Conservation (phyloP, 176 grass and related monocot species). For the Oryza australiensis region DNA sequence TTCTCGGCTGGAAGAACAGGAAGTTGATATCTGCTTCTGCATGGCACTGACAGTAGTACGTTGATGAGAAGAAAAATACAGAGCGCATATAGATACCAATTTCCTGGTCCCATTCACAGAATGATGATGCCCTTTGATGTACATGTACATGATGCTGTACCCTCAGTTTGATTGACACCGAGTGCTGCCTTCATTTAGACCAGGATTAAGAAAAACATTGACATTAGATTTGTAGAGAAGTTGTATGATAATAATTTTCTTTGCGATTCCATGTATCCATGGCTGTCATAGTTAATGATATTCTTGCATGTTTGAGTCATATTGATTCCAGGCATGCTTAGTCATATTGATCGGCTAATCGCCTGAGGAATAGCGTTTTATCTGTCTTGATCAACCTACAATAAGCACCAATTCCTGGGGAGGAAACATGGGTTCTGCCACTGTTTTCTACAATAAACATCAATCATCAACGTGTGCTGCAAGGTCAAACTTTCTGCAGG, state of each 20-base stretch:
- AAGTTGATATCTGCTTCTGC: slow-evolving; percentile 96
- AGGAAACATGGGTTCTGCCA: too few species aligned
- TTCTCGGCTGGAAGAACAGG: slow-evolving; percentile 91
- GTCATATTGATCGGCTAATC: neutral
- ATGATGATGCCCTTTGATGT: slow-evolving; percentile 26
- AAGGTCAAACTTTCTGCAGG: neutral
- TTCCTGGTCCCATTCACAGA: slow-evolving; percentile 28
- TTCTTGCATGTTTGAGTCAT: slow-evolving; percentile 14
- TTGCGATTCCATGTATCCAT: slow-evolving; percentile 18
- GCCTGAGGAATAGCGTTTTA: neutral
- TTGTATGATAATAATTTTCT: slow-evolving; percentile 50
- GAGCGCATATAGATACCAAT: slow-evolving; percentile 31
- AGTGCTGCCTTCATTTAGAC: slow-evolving; percentile 32
- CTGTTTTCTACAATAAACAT: too few species aligned
- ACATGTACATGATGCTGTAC: slow-evolving; percentile 54
- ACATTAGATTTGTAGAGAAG: slow-evolving; percentile 56
- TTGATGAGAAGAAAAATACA: slow-evolving; percentile 13
- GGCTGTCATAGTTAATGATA: neutral
- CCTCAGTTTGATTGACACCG: neutral
- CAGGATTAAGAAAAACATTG: slow-evolving; percentile 33
- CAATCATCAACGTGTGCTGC: neutral
- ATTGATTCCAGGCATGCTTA: too few species aligned
- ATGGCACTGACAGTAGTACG: slow-evolving; percentile 62
- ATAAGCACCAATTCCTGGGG: too few species aligned
- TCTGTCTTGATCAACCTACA: too few species aligned